These are phyloP conservation scores for Coprinopsis cinerea DNA, from an alignment of 768 basidiomycete genomes.

Conservation along the genomic window DNA sequence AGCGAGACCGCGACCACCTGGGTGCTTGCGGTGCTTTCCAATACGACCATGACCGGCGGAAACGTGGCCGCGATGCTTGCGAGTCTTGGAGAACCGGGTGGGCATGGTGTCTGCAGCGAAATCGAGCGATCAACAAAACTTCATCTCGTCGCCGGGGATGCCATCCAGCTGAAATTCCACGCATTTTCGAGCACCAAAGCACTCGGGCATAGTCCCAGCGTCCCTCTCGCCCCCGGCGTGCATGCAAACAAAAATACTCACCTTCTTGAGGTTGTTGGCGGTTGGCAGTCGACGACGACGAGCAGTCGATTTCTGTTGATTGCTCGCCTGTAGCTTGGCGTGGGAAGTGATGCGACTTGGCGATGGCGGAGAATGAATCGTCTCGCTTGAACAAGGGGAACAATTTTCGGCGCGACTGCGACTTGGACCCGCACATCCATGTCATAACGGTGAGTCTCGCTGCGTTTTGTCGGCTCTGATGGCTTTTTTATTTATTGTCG, in stretches of 20 bases:
- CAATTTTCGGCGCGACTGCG: not conserved
- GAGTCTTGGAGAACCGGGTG: conserved; percentile 92
- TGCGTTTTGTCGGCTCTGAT: not conserved
- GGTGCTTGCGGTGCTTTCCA: conserved; percentile 99
- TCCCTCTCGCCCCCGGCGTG: not conserved
- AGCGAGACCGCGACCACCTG: conserved; percentile 99
- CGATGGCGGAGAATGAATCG: no score
- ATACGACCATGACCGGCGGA: conserved; percentile 99
- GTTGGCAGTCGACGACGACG: no score
- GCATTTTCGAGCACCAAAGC: conserved; percentile 19
- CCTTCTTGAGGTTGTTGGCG: no score
- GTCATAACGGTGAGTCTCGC: conserved; percentile 1
- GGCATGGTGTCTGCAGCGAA: conserved; percentile 72
- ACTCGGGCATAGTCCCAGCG: conserved; percentile 12
- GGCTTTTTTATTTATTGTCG: conserved; percentile 62
- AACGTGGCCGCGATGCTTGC: conserved; percentile 99
- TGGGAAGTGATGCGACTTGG: no score
- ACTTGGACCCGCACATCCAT: not conserved
- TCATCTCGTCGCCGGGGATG: conserved; percentile 17
- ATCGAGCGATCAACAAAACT: conserved; percentile 14
- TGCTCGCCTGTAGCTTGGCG: not conserved
- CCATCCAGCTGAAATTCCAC: conserved; percentile 36
- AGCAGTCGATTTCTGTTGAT: not conserved
- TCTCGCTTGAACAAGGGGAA: no score
- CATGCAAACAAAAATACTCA: conserved; percentile 13